phyloP scores from a whole-genome alignment of 495 filamentous ascomycete species.

The Annulohypoxylon bovei region DNA sequence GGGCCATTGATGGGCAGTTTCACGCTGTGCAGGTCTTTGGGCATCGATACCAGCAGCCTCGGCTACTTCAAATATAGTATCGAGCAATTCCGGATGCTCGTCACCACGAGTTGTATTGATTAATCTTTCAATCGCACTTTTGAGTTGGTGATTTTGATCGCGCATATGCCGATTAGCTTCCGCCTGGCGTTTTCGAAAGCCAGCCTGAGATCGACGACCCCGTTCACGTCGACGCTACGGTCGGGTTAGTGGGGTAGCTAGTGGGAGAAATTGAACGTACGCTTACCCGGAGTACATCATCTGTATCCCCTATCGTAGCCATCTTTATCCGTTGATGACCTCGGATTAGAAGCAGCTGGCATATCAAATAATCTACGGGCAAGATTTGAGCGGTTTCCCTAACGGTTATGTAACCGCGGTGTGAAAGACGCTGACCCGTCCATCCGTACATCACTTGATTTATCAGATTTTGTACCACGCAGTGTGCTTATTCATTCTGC shows the following conservation, averaged over 20 bases:
- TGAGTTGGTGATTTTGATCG: conserved; percentile 23
- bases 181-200: conserved; percentile 26
- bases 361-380: neutral
- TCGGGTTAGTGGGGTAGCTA: conserved; percentile 1
- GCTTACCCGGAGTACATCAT: conserved; percentile 25
- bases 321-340: neutral
- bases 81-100: conserved; percentile 26
- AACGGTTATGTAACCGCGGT: conserved; percentile 17
- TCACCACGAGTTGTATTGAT: conserved; percentile 20
- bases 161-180: conserved; percentile 8
- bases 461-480: neutral
- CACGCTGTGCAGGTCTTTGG: neutral
- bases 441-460: neutral
- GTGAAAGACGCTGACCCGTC: neutral
- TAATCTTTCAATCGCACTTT: conserved; percentile 26
- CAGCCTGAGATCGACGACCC: conserved; percentile 26
- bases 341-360: neutral
- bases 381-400: neutral
- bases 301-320: neutral
- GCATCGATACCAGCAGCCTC: conserved; percentile 21
- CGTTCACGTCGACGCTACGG: conserved; percentile 31
- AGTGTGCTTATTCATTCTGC: neutral
- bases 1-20: neutral
- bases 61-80: conserved; percentile 23
- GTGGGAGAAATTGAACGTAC: neutral